These are phyloP conservation scores for Cladorrhinum sp. DNA, from an alignment of 2,329 filamentous ascomycete genomes.

Conservation along the genomic window DNA sequence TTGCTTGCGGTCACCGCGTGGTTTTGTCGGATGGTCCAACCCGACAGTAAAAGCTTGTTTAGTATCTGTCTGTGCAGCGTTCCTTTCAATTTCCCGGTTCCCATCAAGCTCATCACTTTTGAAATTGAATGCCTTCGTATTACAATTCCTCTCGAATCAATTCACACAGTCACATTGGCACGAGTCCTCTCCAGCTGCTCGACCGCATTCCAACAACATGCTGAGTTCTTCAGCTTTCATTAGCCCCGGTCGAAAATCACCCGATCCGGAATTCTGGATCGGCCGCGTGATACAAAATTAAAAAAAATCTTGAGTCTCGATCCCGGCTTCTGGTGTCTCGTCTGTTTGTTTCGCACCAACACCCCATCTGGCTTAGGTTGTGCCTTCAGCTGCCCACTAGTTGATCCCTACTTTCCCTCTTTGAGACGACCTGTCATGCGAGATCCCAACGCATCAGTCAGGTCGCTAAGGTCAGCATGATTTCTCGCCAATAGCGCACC, in stretches of 20 bases:
- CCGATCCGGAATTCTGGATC: neutral
- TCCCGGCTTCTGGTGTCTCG: neutral
- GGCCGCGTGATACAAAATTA: too few species aligned
- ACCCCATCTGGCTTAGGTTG: neutral
- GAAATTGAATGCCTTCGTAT: neutral
- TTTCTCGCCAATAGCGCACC: neutral
- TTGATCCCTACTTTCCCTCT: neutral
- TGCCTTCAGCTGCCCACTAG: conserved; percentile 3
- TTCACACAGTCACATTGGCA: neutral
- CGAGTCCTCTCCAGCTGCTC: too few species aligned
- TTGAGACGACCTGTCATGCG: neutral
- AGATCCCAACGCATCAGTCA: neutral
- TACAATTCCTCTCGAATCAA: too few species aligned
- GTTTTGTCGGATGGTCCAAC: neutral
- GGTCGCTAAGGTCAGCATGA: neutral
- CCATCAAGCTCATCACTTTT: neutral
- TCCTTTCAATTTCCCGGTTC: neutral
- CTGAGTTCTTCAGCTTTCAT: neutral
- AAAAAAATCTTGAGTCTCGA: neutral
- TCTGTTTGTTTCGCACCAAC: neutral
- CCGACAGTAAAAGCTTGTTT: neutral
- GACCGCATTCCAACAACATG: neutral
- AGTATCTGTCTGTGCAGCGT: neutral
- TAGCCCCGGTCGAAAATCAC: neutral
- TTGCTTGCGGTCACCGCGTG: neutral